These are phyloP conservation scores for Curvularia spicifera DNA, from an alignment of 2,329 filamentous ascomycete species.

Conservation along the genomic window DNA sequence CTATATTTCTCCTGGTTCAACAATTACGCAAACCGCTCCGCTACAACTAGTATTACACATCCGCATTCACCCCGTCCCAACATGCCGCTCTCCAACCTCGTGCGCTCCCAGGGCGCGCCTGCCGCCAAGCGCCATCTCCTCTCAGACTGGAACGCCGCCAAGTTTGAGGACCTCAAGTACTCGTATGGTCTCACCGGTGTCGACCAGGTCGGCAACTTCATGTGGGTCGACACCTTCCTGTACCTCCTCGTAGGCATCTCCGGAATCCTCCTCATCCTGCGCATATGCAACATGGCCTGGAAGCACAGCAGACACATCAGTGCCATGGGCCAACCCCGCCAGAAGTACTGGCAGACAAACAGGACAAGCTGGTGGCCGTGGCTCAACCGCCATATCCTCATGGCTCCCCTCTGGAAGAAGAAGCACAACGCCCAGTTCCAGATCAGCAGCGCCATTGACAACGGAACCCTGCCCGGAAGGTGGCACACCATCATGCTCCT, in stretches of 20 bases:
- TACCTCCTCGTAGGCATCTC: constrained; percentile 47
- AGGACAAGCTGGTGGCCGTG: constrained; percentile 59
- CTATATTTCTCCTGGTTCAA: background rate
- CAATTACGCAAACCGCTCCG: constrained; percentile 1
- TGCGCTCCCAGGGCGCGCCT: constrained; percentile 32
- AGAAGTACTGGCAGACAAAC: constrained; percentile 57
- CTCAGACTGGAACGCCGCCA: constrained; percentile 39
- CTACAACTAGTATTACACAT: constrained; percentile 28
- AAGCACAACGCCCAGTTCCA: constrained; percentile 79
- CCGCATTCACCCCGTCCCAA: constrained; percentile 14
- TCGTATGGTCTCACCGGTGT: constrained; percentile 57
- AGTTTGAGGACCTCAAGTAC: constrained; percentile 45
- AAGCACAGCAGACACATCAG: constrained; percentile 55
- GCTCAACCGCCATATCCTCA: constrained; percentile 68
- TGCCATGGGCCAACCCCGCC: constrained; percentile 51
- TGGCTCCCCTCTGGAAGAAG: constrained; percentile 74
- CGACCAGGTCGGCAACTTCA: constrained; percentile 56
- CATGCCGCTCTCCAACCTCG: constrained; percentile 36
- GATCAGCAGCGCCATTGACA: constrained; percentile 69
- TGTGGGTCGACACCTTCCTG: constrained; percentile 55
- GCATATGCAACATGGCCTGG: constrained; percentile 52
- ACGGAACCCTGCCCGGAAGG: constrained; percentile 80
- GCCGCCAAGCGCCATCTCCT: constrained; percentile 34
- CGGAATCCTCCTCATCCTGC: constrained; percentile 50
- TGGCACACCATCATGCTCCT: constrained; percentile 74